These are phyloP conservation scores for Eremothecium gossypii DNA, from an alignment of 1,139 yeast species.

Conservation along the genomic window DNA sequence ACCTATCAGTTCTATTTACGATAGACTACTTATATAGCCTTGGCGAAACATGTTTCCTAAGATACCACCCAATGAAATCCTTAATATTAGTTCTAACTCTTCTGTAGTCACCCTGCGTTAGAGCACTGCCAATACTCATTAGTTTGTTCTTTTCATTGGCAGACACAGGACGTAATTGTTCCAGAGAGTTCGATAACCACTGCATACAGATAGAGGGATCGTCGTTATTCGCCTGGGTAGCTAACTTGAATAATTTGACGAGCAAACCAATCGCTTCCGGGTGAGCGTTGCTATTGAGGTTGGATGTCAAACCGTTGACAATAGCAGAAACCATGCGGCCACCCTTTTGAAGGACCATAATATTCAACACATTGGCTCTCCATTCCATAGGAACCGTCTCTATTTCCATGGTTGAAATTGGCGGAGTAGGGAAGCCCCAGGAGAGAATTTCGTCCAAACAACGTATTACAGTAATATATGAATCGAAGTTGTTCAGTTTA, in stretches of 20 bases:
- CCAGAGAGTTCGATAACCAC: constrained; percentile 56
- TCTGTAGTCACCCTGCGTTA: constrained; percentile 62
- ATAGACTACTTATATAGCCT: constrained; percentile 28
- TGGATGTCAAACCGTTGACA: constrained; percentile 58
- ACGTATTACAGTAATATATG: constrained; percentile 62
- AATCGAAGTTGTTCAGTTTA: constrained; percentile 59
- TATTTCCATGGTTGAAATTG: constrained; percentile 54
- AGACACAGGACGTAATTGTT: constrained; percentile 45
- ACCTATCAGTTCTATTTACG: neutral
- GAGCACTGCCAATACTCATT: constrained; percentile 47
- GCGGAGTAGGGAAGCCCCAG: constrained; percentile 78
- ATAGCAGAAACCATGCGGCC: constrained; percentile 45
- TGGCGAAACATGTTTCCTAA: constrained; percentile 62
- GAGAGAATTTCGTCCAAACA: constrained; percentile 69
- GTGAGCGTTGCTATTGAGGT: constrained; percentile 61
- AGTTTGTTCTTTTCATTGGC: constrained; percentile 59
- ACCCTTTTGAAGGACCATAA: constrained; percentile 44
- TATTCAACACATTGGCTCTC: constrained; percentile 37
- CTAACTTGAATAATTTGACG: constrained; percentile 53
- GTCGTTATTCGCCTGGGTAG: constrained; percentile 28
- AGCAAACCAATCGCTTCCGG: constrained; percentile 71
- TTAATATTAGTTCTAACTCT: constrained; percentile 60
- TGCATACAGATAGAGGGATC: constrained; percentile 30
- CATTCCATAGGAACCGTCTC: constrained; percentile 47
- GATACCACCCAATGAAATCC: constrained; percentile 76